Base-by-base conservation (phyloP, 345 rosid species). In the Excoecaria cochinchinensis region DNA sequence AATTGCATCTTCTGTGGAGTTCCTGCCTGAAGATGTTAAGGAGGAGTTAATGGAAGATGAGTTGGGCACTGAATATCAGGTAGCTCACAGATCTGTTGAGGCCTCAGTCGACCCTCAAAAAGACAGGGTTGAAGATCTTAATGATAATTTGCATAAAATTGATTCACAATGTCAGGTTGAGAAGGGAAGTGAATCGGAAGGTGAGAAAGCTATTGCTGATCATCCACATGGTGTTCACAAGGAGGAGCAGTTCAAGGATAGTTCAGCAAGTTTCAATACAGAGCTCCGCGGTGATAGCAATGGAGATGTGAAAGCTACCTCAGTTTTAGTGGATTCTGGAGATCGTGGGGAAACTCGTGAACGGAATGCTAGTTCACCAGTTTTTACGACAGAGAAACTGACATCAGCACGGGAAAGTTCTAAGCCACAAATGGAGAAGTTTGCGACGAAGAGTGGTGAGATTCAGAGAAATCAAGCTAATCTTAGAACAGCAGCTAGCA, bases 401-500 rank as follows among this genome's bases (percentile, higher is more conserved):
- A 44, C 69, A 31, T 83, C 42, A 64, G 64, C 36, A 22, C 74
- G 68, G 22, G 83, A 70, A 57, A 25, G 24, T 44, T 77, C 59
- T 50, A 66, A 75, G 75, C 74, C 73, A 22, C 70, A 74, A 70
- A 52, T 67, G 3, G 82, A 75, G 50, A 80, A 81, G 56, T 47
- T 78, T 77, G 76, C 48, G 67, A 48, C 73, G 65, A 79, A 79
- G 77, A 80, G 58, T 67, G 78, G 51, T 46, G 82, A 77, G 71
- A 50, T 77, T 77, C 55, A 58, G 64, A 76, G 38, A 48, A 69
- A 52, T 56, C 74, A 64, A 62, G 48, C 68, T 78, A 72, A 71
- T 70, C 25, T 64, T 71, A 71, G 56, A 68, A 67, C 65, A 73
- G 85, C 77, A 67, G 76, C 66, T 65, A 31, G 58, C 59, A 57